Conservation (phyloP, 495 filamentous ascomycete genomes). For the Lepraria neglecta region DNA sequence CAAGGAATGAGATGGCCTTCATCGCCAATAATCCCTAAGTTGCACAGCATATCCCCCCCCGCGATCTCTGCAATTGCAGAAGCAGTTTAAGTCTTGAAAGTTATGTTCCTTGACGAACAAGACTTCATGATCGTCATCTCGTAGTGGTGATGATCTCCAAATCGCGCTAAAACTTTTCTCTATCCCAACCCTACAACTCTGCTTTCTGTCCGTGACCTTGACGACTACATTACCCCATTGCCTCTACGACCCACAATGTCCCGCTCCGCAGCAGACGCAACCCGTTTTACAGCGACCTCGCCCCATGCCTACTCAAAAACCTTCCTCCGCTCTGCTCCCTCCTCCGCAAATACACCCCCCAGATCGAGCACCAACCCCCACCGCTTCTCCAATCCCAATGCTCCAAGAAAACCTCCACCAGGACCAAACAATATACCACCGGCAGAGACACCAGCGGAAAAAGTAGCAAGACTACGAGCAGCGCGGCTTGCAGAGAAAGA, state of each 20-base stretch:
- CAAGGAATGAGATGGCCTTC: too few relatives aligned
- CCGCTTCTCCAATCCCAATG: constrained; percentile 26
- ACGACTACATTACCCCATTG: not conserved
- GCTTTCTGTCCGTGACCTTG: not conserved
- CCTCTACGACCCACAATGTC: constrained; percentile 46
- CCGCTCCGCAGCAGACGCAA: constrained; percentile 87
- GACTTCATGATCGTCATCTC: constrained; percentile 8
- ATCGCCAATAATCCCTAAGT: too few relatives aligned
- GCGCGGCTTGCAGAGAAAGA: constrained; percentile 64
- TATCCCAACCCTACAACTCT: constrained; percentile 23
- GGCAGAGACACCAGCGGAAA: constrained; percentile 78
- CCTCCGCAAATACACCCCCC: constrained; percentile 35
- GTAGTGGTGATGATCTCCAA: not conserved
- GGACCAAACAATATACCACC: constrained; percentile 16
- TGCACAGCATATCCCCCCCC: too few relatives aligned
- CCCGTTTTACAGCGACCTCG: constrained; percentile 87
- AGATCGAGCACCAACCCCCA: constrained; percentile 26
- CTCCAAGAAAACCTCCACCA: constrained; percentile 26
- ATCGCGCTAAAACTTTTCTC: constrained; percentile 16
- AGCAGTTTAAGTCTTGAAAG: not conserved
- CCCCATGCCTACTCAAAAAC: constrained; percentile 77
- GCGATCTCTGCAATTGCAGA: not conserved
- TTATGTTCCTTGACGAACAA: not conserved
- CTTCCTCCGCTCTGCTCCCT: constrained; percentile 28
- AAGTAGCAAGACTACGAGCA: constrained; percentile 77